Base-by-base conservation (phyloP, 345 rosid genomes). In the Bruguiera parviflora region DNA sequence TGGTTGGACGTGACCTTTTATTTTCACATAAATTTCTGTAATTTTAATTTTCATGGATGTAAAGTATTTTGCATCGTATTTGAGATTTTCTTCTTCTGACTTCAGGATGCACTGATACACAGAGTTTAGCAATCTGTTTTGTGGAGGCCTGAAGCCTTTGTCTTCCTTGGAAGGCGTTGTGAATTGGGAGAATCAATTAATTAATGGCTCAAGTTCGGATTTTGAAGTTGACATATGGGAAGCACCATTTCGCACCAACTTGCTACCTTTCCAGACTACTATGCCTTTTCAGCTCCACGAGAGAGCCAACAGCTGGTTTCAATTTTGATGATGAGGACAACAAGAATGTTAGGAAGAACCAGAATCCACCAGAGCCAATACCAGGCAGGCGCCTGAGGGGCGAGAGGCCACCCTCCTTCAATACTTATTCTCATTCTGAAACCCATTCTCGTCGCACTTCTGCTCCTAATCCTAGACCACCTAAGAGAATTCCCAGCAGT, bases 301-400 rank as follows among this genome's bases (percentile, higher is more conserved):
- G 70, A 65, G 70, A 66, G 1, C 20, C 60, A 9, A 2, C 25
- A 15, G 20, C 53, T 47, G 33, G 19, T 18, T 49, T 33, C 63
- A 61, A 27, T 66, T 37, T 57, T 56, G 53, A 52, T 16, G 21
- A 57, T 16, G 64, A 58, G 49, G 58, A 47, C 31, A 19, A 29
- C 29, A 19, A 31, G 18, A 27, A 57, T 39, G 21, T 16, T 52
- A 10, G 61, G 61, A 27, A 8, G 13, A 6, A 7, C 21, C 57
- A 67, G 55, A 39, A n/a, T 28, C 67, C 62, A 2, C 77, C 71
- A 33, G 46, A 67, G 0, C 77, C 77, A 33, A 28, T 67, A 32
- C 77, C 77, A 35, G 67, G 67, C 47, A 67, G 77, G 29, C 76
- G 67, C 24, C 53, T 73, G 16, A 66, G 76, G 53, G 66, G 66